Conservation (phyloP, 345 rosid genomes). For the Pelargonium nanum region DNA sequence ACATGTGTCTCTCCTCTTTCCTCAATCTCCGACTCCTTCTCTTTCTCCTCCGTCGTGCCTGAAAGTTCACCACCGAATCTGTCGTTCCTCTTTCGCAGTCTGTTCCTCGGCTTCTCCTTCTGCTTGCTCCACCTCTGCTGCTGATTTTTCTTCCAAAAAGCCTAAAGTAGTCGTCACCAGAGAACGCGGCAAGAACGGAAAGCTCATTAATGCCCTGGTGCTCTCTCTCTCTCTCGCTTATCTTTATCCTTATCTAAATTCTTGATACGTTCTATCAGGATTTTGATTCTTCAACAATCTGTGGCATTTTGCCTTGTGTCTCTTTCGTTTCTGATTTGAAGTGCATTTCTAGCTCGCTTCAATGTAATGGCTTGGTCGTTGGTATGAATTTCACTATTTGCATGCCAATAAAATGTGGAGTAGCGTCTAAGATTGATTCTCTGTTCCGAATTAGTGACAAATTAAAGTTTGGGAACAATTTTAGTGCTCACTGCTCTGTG, state of each 20-base stretch:
- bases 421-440: too few species aligned
- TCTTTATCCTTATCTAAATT: not conserved
- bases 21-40: conserved; percentile 12
- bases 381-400: not conserved
- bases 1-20: conserved; percentile 15
- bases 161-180: conserved; percentile 84
- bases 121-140: conserved; percentile 14
- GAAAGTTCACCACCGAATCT: conserved; percentile 15
- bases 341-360: not conserved
- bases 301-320: not conserved
- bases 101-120: not conserved
- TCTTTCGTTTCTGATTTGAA: not conserved
- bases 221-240: conserved; percentile 4
- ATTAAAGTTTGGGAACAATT: too few species aligned
- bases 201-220: conserved; percentile 74
- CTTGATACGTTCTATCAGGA: not conserved
- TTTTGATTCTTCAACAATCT: not conserved
- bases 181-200: conserved; percentile 83
- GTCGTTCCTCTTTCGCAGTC: conserved; percentile 1
- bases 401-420: not conserved
- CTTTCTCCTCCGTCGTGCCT: conserved; percentile 14
- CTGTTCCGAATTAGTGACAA: too few species aligned
- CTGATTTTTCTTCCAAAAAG: conserved; percentile 20
- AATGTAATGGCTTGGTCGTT: not conserved
- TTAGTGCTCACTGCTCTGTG: too few species aligned